phyloP scores from a whole-genome alignment of 495 filamentous ascomycete species.

The Aspergillus panamensis region DNA sequence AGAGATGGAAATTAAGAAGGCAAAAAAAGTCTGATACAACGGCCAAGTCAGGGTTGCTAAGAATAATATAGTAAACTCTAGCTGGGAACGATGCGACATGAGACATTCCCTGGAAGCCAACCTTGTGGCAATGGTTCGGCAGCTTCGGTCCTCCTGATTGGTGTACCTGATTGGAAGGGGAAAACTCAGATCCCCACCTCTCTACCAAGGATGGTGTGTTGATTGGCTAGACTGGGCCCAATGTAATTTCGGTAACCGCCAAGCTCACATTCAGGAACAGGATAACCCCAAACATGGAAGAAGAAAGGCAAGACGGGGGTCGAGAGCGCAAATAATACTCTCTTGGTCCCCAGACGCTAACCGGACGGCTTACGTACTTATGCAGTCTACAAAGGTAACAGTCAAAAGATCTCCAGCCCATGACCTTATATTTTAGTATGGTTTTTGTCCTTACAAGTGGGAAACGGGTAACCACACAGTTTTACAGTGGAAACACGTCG shows the following conservation, averaged over 20 bases:
- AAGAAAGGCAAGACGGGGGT: background rate
- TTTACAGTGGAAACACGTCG: slow-evolving; percentile 12
- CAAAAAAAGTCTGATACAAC: background rate
- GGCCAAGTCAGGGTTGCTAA: background rate
- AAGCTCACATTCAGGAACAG: slow-evolving; percentile 31
- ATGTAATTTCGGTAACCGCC: slow-evolving; percentile 25
- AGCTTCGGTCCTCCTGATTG: slow-evolving; percentile 16
- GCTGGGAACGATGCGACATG: slow-evolving; percentile 17
- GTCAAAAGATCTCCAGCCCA: background rate
- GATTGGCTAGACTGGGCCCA: slow-evolving; percentile 17
- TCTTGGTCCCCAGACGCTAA: background rate
- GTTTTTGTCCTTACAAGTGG: background rate
- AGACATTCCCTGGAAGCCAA: slow-evolving; percentile 19
- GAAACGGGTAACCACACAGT: background rate
- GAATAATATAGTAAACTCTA: slow-evolving; percentile 12
- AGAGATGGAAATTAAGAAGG: background rate
- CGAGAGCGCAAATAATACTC: background rate
- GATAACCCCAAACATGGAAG: slow-evolving; percentile 25
- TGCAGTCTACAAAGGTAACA: background rate
- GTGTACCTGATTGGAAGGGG: slow-evolving; percentile 22
- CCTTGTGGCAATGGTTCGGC: slow-evolving; percentile 18
- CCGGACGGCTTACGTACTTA: slow-evolving; percentile 2
- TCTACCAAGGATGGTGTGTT: slow-evolving; percentile 5
- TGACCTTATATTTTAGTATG: background rate
- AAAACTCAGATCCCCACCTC: slow-evolving; percentile 14